Evolutionary conservation across 73 alveolate species (phyloP), one percentile per base, ranked within the genome.

Genomic region (Paramecium caudatum): DNA sequence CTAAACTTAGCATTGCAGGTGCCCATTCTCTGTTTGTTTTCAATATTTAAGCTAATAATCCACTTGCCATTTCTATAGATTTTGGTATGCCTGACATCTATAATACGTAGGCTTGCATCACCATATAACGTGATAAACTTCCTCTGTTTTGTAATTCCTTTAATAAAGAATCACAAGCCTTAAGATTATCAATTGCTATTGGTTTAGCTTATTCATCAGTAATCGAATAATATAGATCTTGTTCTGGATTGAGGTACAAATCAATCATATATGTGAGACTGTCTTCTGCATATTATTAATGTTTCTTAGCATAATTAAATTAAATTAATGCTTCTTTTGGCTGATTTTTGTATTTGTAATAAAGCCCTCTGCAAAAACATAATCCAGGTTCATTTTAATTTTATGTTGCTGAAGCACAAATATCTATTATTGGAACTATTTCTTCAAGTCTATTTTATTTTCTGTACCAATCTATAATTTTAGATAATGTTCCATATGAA

Each of bases 331-430:
- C 98, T 68, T 95, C 96, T 83, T 97, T 92, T 0, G 98, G 97
- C 90, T 91, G 96, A 23, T 98, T 98, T 55, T 91, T 78, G 85
- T 93, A 95, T 85, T 96, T 95, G 83, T 96, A 92, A 87, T 87
- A 98, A 25, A 98, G 95, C 0, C 99, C 99, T 94, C 97, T 98
- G 50, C 99, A 93, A 62, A 84, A 98, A 68, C 98, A 98, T 32
- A 96, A 93, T 30, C 99, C 99, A 5, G 99, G 97, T 61, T 95
- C 96, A 27, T 94, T 81, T 5, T 96, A 61, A n/a, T 92, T 88
- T 37, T 90, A 78, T 3, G 95, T 85, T 33, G 68, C 91, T 36
- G 88, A 93, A 45, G 91, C 96, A 17, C 97, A 97, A 78, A 84
- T 91, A 34, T 96, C 98, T 41, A 96, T 82, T 83, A 82, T 91